Base-by-base conservation (phyloP, 805 yeast genomes). In the Teunomyces gatunensis region DNA sequence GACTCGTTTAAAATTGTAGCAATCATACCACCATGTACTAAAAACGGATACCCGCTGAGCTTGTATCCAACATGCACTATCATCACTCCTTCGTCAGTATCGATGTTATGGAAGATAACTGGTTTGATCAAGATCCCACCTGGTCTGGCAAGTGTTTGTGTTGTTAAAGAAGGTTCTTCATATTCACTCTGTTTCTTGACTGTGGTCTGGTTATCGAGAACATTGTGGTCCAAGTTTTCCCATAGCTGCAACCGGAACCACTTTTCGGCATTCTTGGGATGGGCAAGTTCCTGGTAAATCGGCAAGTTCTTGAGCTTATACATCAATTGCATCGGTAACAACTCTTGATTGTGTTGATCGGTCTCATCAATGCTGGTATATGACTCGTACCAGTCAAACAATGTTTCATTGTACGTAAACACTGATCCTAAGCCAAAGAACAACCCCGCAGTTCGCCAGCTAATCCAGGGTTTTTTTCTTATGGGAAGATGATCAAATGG, bases 21-120 rank as follows among this genome's bases (percentile, higher is more conserved):
- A 27, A 90, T 62, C 25, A 91, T 79, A 0, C 97, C 97, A 3
- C 97, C 97, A 61, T 90, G 97, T 2, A 89, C 78, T 15, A 91
- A 67, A 56, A 88, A 84, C 2, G 97, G 97, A 61, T 85, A 90
- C 0, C 97, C 97, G 37, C 92, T 83, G 17, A 90, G 64, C 51
- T 78, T 78, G 59, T 84, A 81, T 0, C 97, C 97, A 45, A 86
- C 74, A 60, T 89, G 95, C 21, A 88, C 73, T 5, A 89, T 75
- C 0, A 89, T 78, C 1, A 87, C 74, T 0, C 85, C 77, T 54
- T 87, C 86, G 45, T 76, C 74, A 0, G 79, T 77, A 11, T 69
- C 63, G 1, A 75, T 69, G 49, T 85, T 80, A 53, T 79, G 79
- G 56, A 85, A 87, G 11, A 87, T 74, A 21, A 82, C 69, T 1